A percentile compares a stretch with the other conserved stretches of the same genome.
These are phyloP conservation scores for Phaffia tasmanica DNA, from an alignment of 768 basidiomycete genomes.

Conservation along the genomic window DNA sequence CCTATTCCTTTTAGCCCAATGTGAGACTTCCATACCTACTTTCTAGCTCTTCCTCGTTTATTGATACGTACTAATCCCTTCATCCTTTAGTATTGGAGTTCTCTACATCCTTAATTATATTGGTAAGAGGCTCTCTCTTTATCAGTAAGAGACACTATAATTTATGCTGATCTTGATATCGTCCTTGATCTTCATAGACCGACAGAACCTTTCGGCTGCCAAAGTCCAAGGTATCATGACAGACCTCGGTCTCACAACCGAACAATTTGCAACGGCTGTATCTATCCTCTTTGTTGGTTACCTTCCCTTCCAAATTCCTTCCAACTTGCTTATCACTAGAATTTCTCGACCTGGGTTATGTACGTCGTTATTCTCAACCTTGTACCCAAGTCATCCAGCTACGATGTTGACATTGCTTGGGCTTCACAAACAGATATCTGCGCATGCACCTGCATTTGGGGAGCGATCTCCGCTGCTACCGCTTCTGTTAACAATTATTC, in stretches of 20 bases:
- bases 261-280: slow-evolving; percentile 31
- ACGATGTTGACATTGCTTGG: not conserved
- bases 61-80: not conserved
- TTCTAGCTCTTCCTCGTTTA: too few relatives aligned
- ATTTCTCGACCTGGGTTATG: slow-evolving; percentile 15
- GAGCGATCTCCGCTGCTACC: slow-evolving; percentile 28
- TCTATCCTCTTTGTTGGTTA: slow-evolving; percentile 33
- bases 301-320: slow-evolving; percentile 26
- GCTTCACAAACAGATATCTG: slow-evolving; percentile 27
- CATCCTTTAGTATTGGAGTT: not conserved
- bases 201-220: slow-evolving; percentile 10
- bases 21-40: too few relatives aligned
- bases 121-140: not conserved
- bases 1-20: not conserved
- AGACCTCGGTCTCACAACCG: slow-evolving; percentile 32
- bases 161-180: slow-evolving; percentile 8
- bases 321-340: slow-evolving; percentile 22
- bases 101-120: not conserved
- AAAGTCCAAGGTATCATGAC: slow-evolving; percentile 28
- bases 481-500: slow-evolving; percentile 29
- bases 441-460: slow-evolving; percentile 28
- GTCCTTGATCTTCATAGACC: slow-evolving; percentile 24
- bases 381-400: not conserved
- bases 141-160: not conserved
- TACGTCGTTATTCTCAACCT: not conserved